Conservation (phyloP, 495 filamentous ascomycete species). For the Penicillium desertorum region DNA sequence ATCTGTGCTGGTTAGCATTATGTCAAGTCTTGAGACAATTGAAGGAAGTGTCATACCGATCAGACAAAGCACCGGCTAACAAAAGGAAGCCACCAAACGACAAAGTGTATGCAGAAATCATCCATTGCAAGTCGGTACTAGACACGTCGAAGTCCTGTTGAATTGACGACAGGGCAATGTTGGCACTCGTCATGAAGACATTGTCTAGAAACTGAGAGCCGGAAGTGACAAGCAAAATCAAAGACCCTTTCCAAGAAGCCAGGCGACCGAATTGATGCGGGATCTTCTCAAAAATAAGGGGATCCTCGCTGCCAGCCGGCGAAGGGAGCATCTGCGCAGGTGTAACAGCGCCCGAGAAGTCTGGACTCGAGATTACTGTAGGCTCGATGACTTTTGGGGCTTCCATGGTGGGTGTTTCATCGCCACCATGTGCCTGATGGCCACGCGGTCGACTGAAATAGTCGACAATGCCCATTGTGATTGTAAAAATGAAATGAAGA, state of each 20-base stretch:
- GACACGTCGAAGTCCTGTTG: constrained; percentile 38
- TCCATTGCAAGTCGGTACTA: constrained; percentile 39
- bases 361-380: constrained; percentile 24
- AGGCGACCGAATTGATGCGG: constrained; percentile 32
- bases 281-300: constrained; percentile 25
- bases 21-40: too few species aligned
- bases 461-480: constrained; percentile 21
- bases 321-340: constrained; percentile 18
- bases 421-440: constrained; percentile 12
- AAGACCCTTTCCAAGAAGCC: constrained; percentile 33
- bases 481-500: constrained; percentile 8
- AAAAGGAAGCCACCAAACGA: constrained; percentile 40
- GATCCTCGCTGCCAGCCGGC: constrained; percentile 22
- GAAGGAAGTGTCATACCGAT: constrained; percentile 27
- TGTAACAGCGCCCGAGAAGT: constrained; percentile 10
- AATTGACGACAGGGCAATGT: constrained; percentile 39
- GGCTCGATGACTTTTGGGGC: constrained; percentile 22
- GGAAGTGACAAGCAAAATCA: constrained; percentile 40
- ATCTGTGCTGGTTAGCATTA: constrained; percentile 22
- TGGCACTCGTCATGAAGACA: constrained; percentile 43
- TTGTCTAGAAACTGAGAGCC: constrained; percentile 43
- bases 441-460: constrained; percentile 19
- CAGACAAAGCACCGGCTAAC: constrained; percentile 36
- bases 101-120: constrained; percentile 42
- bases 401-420: constrained; percentile 7